These are phyloP conservation scores for Schizonepeta tenuifolia DNA, from an alignment of 257 asterid genomes.

Conservation along the genomic window DNA sequence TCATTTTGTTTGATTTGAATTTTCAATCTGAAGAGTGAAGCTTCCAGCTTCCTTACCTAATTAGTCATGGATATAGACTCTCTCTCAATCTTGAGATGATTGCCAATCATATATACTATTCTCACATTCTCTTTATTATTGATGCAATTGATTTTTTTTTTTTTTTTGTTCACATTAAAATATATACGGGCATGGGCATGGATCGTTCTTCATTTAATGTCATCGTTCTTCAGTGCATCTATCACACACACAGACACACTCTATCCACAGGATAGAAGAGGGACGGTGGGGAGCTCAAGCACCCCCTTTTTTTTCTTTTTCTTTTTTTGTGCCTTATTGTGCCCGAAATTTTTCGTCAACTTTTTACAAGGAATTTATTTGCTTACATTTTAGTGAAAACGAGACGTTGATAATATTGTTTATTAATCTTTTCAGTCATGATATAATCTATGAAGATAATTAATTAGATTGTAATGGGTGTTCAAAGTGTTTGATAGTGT, in stretches of 20 bases:
- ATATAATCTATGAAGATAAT: background rate
- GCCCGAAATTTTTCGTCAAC: no score
- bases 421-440: no score
- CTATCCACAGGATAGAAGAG: no score
- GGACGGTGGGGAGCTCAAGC: no score
- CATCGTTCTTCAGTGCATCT: conserved; percentile 14
- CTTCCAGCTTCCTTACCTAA: conserved; percentile 38
- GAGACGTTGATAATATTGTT: no score
- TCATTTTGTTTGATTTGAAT: conserved; percentile 27
- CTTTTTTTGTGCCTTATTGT: no score
- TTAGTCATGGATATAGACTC: conserved; percentile 35
- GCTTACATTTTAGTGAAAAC: background rate
- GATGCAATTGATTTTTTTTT: conserved; percentile 6
- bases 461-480: background rate
- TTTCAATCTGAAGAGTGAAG: conserved; percentile 25
- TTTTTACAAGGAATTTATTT: background rate
- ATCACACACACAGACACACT: background rate
- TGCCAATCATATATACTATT: conserved; percentile 29
- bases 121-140: conserved; percentile 8
- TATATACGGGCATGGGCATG: conserved; percentile 12
- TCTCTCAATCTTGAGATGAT: conserved; percentile 41
- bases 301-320: no score
- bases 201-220: conserved; percentile 5
- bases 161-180: conserved; percentile 12
- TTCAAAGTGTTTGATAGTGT: background rate